A percentile compares a stretch with the other conserved stretches of the same genome.
These are phyloP conservation scores for Perkinsus marinus DNA, from an alignment of 169 alveolate genomes.

Conservation along the genomic window DNA sequence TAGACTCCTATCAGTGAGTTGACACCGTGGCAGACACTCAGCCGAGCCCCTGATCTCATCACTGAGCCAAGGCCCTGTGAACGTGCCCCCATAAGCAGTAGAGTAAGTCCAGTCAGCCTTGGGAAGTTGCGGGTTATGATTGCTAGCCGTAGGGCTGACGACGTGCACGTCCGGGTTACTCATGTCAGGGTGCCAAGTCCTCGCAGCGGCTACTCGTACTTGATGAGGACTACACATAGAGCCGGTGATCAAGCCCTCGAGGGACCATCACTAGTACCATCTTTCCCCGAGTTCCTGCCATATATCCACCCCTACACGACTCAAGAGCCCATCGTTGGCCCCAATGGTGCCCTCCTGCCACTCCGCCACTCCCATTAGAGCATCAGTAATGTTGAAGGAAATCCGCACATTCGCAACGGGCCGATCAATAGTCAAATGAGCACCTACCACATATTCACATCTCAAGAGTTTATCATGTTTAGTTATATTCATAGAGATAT, in stretches of 20 bases:
- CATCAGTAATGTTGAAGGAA: neutral
- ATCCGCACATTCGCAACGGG: neutral
- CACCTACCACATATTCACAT: no score
- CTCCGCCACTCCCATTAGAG: neutral
- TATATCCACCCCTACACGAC: neutral
- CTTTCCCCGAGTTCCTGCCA: neutral
- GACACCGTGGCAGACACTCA: neutral
- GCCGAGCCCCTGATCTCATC: neutral
- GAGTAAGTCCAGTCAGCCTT: neutral
- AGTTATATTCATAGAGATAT: no score
- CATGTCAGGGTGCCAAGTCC: neutral
- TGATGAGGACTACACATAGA: neutral
- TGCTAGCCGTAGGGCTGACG: neutral
- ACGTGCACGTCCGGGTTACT: neutral
- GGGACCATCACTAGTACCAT: neutral
- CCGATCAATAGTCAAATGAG: neutral
- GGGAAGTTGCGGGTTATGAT: neutral
- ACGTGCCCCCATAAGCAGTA: neutral
- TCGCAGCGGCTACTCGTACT: neutral
- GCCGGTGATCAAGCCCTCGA: neutral
- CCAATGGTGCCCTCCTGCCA: neutral
- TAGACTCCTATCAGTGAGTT: neutral
- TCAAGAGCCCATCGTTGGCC: neutral
- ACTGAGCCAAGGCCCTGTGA: neutral
- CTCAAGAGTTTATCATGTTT: no score